phyloP scores from a whole-genome alignment of 75 land plant species.

The Adiantum capillusveneris region DNA sequence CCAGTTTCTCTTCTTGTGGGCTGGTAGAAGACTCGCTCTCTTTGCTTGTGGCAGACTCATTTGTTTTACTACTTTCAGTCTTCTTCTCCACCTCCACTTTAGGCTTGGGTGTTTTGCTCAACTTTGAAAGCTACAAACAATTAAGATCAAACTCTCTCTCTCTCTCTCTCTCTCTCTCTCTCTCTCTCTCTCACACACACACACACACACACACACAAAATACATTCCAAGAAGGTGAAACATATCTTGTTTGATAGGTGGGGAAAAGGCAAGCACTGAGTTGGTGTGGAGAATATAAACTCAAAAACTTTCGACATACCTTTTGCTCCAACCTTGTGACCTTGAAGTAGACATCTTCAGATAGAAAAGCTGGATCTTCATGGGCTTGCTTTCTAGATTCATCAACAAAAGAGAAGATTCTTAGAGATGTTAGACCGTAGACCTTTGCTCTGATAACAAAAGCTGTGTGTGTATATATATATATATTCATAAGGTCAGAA shows the following conservation, averaged over 20 bases:
- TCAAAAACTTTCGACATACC: constrained; percentile 22
- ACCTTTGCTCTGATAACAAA: no score
- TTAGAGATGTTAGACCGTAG: neutral
- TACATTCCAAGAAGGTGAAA: no score
- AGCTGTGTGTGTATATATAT: no score
- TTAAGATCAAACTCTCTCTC: no score
- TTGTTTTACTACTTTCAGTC: constrained; percentile 17
- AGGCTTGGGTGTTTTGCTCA: constrained; percentile 66
- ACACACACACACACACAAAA: no score
- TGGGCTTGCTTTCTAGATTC: constrained; percentile 33
- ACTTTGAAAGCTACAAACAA: constrained; percentile 33
- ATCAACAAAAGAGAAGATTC: neutral
- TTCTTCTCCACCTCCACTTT: constrained; percentile 50
- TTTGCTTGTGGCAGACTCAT: neutral
- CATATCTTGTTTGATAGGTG: no score
- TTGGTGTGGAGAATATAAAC: no score
- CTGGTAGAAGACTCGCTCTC: neutral
- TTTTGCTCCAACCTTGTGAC: constrained; percentile 41
- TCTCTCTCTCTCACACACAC: neutral
- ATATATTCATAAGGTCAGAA: no score
- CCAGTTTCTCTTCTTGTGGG: no score
- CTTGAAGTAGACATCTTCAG: constrained; percentile 52
- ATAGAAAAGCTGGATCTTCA: constrained; percentile 48
- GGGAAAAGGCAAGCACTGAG: no score
- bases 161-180: no score